These are phyloP conservation scores for Sclerotinia trifoliorum DNA, from an alignment of 2,329 filamentous ascomycete species.

Conservation along the genomic window DNA sequence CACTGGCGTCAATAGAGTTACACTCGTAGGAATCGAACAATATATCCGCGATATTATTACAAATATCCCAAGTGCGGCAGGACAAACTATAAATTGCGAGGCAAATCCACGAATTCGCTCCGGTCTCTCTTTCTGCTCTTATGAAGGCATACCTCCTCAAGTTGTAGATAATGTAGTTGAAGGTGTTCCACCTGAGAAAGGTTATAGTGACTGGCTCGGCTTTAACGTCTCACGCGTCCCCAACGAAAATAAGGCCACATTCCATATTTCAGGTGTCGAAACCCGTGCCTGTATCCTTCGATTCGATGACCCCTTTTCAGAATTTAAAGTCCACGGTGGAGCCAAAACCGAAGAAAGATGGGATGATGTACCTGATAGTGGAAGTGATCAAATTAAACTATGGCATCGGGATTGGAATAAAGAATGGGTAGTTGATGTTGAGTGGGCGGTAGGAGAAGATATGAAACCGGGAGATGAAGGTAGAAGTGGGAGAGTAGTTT, in stretches of 20 bases:
- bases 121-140: slow-evolving; percentile 66
- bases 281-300: slow-evolving; percentile 75
- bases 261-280: slow-evolving; percentile 69
- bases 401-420: slow-evolving; percentile 81
- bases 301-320: slow-evolving; percentile 66
- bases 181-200: slow-evolving; percentile 45
- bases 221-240: slow-evolving; percentile 56
- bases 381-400: slow-evolving; percentile 67
- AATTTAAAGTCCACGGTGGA: slow-evolving; percentile 62
- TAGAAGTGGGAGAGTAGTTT: slow-evolving; percentile 67
- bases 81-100: slow-evolving; percentile 56
- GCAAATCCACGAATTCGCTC: slow-evolving; percentile 44
- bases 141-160: slow-evolving; percentile 65
- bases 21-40: slow-evolving; percentile 64
- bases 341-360: slow-evolving; percentile 59
- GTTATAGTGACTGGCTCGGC: slow-evolving; percentile 60
- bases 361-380: slow-evolving; percentile 59
- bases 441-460: slow-evolving; percentile 50
- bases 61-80: slow-evolving; percentile 68
- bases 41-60: slow-evolving; percentile 67
- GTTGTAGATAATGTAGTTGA: slow-evolving; percentile 52
- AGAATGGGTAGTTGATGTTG: slow-evolving; percentile 69
- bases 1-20: slow-evolving; percentile 66
- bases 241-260: slow-evolving; percentile 52
- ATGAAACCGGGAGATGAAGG: slow-evolving; percentile 41